phyloP scores from a whole-genome alignment of 2,329 filamentous ascomycete genomes.

The Microcyclosporella mali region DNA sequence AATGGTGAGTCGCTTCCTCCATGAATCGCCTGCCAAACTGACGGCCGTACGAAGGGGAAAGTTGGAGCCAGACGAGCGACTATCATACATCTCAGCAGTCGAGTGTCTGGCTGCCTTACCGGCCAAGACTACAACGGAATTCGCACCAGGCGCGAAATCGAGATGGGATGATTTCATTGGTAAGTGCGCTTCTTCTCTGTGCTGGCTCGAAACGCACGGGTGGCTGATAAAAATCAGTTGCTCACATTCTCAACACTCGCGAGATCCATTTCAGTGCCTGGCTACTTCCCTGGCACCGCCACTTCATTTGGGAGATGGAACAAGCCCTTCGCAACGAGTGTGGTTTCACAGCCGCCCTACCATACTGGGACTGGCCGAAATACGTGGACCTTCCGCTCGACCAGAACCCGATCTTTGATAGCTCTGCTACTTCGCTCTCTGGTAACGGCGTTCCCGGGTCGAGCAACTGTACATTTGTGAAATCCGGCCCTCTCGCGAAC shows the following conservation, averaged over 20 bases:
- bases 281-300: constrained; percentile 4
- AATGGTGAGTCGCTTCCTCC: no score
- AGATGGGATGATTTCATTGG: constrained; percentile 18
- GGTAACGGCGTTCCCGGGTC: constrained; percentile 19
- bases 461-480: background rate
- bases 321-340: constrained; percentile 37
- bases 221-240: background rate
- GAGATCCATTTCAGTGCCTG: background rate
- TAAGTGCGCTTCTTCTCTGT: background rate
- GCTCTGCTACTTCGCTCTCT: constrained; percentile 40
- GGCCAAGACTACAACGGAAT: constrained; percentile 4
- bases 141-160: constrained; percentile 13
- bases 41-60: constrained; percentile 11
- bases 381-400: background rate
- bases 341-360: constrained; percentile 28
- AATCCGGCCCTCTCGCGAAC: constrained; percentile 31
- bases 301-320: constrained; percentile 37
- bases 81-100: constrained; percentile 15
- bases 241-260: constrained; percentile 2
- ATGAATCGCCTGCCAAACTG: no score
- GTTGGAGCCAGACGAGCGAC: constrained; percentile 9
- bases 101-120: constrained; percentile 17
- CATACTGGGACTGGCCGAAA: constrained; percentile 5
- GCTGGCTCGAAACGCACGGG: background rate
- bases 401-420: constrained; percentile 47